Base-by-base conservation (phyloP, 2,329 filamentous ascomycete species). In the Cordyceps javanica region DNA sequence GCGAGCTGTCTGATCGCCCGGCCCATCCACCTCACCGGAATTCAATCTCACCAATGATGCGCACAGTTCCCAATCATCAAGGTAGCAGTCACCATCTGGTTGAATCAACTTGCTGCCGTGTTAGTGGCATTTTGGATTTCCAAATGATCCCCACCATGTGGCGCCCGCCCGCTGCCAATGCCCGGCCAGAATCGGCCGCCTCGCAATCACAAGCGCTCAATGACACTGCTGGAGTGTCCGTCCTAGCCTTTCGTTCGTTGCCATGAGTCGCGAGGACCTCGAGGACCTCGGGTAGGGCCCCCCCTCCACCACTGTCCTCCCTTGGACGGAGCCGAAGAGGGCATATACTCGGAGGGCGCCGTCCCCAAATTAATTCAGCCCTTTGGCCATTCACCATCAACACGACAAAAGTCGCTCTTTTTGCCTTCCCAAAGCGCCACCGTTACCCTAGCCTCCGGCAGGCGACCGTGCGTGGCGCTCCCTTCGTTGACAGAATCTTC, bases 161-260 rank as follows among this genome's bases (percentile, higher is more conserved):
- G 48, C 48, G 48, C 30, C 30, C 30, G 46, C 28, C 46, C 19
- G n/a, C n/a, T 34, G 30, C 46, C 44, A 49, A 49, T 49, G 50
- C 38, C 36, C 30, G 30, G 52, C 39, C 14, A 55, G 21, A 38
- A 10, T 55, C 30, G 52, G 53, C 13, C 53, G 42, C 14, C 48
- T 13, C 53, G 34, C 53, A 48, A 39, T 49, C 53, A 49, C 53
- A 56, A 56, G 44, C 53, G 19, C 28, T 13, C 14, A 3, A 14
- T 30, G 16, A 4, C 23, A 13, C 4, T n/a, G 8, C 2, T 30
- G 4, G 19, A 36, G 32, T n/a, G n/a, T n/a, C 46, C 10, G 30
- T 50, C 23, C 32, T 36, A 23, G 11, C 10, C 19, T n/a, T n/a
- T n/a, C n/a, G n/a, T n/a, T n/a, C 32, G 13, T 25, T 8, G 28